Evolutionary conservation across 1,139 yeast species (phyloP), one percentile per base, ranked within the genome.

Genomic region (Williopsis jadinii): DNA sequence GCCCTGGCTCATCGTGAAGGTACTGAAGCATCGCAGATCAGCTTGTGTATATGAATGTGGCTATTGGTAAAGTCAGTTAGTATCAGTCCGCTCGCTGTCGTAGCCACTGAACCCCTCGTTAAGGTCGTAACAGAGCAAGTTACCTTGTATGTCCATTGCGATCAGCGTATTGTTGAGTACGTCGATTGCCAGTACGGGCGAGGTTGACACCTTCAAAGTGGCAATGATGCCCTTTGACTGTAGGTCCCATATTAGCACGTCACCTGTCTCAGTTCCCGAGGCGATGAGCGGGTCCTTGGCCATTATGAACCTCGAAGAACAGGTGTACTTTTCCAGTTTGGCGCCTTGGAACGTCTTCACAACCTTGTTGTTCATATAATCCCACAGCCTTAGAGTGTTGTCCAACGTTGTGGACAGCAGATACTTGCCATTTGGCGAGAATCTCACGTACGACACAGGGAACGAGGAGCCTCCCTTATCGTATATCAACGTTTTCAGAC

Each of bases 401-500:
- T 90, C 97, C 45, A 86, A 67, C 15, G 95, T 80, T 28, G 88
- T 77, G 31, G 94, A 84, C 37, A 90, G 64, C 6, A 92, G 70
- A 54, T 76, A 90, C 52, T 77, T 80, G 12, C 95, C 92, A 61
- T 92, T 92, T 3, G 94, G 95, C 0, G 95, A 75, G 53, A 84
- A 76, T 43, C 73, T 70, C 3, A 86, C 92, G 54, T 75, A 71
- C 31, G 86, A 75, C 8, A 88, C 83, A 1, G 96, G 95, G 47
- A 79, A 80, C 0, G 90, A 85, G 13, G 82, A 73, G 44, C 81
- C 72, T 45, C 83, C 80, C 54, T 70, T 70, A 47, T 73, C 78
- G 52, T 81, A 83, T 19, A 92, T 87, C 49, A 92, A 64, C 0
- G 98, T 92, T 56, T 87, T 85, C 50, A 92, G 67, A 64, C 98